Evolutionary conservation across 192 early-diverging fungal genomes (phyloP).

Genomic region (Piromyces finnis): DNA sequence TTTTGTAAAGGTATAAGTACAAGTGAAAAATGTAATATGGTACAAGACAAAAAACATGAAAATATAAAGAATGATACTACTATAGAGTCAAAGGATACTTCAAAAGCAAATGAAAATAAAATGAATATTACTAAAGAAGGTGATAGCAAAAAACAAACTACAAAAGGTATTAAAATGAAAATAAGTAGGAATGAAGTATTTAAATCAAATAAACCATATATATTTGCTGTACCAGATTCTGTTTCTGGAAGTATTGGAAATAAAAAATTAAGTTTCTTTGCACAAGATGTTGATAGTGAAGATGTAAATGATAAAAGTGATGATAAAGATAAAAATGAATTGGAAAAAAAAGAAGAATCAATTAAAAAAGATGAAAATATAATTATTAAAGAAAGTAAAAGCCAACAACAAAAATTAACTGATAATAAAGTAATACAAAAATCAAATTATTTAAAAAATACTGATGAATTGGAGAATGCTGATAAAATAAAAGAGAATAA

Average conservation of each 20-base stretch:
- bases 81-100: neutral
- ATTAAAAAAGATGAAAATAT: too few relatives aligned
- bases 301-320: neutral
- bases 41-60: neutral
- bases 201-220: neutral
- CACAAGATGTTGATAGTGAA: neutral
- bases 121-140: neutral
- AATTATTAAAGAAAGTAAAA: too few relatives aligned
- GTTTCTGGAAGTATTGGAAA: neutral
- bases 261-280: neutral
- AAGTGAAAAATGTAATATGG: neutral
- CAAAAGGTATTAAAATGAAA: neutral
- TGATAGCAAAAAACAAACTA: neutral
- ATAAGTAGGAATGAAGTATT: neutral
- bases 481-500: too few relatives aligned
- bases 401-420: too few relatives aligned
- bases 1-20: neutral
- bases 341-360: too few relatives aligned
- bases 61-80: neutral
- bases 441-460: too few relatives aligned
- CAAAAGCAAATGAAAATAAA: neutral
- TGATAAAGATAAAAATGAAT: neutral
- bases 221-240: neutral
- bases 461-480: too few relatives aligned
- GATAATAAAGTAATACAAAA: too few relatives aligned